Evolutionary conservation across 2,329 filamentous ascomycete genomes (phyloP), one percentile per base, ranked within the genome.

Genomic region (Hawksworthiomyces lignivorus): DNA sequence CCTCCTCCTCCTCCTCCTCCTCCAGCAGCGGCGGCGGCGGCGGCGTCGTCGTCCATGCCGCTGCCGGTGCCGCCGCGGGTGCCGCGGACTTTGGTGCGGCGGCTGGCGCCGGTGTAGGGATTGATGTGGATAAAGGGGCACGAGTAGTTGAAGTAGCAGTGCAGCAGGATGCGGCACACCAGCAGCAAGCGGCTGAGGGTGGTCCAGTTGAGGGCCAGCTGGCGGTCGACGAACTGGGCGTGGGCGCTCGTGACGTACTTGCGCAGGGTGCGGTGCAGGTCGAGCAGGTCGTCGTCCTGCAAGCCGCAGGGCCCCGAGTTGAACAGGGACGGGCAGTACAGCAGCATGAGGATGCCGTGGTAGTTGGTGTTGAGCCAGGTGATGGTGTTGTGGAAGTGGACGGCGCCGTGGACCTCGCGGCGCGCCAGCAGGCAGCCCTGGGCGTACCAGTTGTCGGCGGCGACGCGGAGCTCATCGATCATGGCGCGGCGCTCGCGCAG

Each of bases 361-460:
- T 68, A 68, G 8, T 63, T 56, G 1, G 61, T 61, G 27, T 60
- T 63, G n/a, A 67, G 43, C 65, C 65, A 69, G 3, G 63, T 62
- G 27, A 68, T 60, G 2, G 62, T 63, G 45, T 60, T 67, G 44
- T 68, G 66, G n/a, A 68, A 64, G n/a, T 64, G 62, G 3, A 67
- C 53, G 36, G 66, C 63, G 44, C n/a, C n/a, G n/a, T 67, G 63
- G 2, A 58, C 56, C 31, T 67, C 63, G 36, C 61, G 56, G 1
- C 63, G 61, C 5, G 62, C 64, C 41, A 69, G 56, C 12, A 69
- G 60, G 33, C 63, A 69, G 2, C 66, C 66, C 18, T 62, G 62
- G 37, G 60, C 67, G 46, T 69, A 69, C 65, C 67, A 69, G 44
- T 68, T 61, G 39, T 69, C 65, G 17, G 68, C 65, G 18, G 65